Evolutionary conservation across 768 basidiomycete genomes (phyloP).

Genomic region (Pleurotus platypus): DNA sequence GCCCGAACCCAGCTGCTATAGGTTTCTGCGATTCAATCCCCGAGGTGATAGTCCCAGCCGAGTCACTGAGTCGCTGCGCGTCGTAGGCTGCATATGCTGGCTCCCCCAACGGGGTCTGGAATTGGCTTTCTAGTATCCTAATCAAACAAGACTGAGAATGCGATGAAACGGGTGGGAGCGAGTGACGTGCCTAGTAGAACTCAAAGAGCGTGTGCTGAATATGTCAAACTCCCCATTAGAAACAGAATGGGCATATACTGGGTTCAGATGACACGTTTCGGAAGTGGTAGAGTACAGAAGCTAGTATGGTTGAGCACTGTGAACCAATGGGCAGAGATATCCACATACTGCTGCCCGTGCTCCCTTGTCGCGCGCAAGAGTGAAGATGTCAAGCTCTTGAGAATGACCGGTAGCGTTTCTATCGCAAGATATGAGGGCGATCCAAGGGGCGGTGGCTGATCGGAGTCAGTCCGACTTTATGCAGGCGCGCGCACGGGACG

Average conservation of each 20-base stretch:
- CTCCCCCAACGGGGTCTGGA: conserved; percentile 23
- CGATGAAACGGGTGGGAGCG: too few species aligned
- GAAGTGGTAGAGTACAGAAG: conserved; percentile 69
- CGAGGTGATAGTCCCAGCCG: conserved; percentile 35
- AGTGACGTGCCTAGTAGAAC: conserved; percentile 37
- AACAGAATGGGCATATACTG: conserved; percentile 57
- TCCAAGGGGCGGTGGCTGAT: conserved; percentile 80
- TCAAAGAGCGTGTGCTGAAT: conserved; percentile 65
- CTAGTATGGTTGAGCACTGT: conserved; percentile 30
- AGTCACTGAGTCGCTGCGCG: conserved; percentile 57
- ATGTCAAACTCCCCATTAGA: conserved; percentile 78
- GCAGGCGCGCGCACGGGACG: conserved; percentile 14
- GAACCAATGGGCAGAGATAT: background rate
- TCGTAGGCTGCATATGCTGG: conserved; percentile 51
- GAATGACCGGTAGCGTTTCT: conserved; percentile 65
- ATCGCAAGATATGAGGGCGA: conserved; percentile 86
- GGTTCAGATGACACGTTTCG: conserved; percentile 47
- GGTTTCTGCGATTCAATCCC: conserved; percentile 40
- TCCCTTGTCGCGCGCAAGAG: conserved; percentile 72
- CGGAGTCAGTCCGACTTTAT: conserved; percentile 11
- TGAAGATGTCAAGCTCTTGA: conserved; percentile 71
- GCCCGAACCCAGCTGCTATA: conserved; percentile 55
- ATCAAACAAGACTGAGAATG: too few species aligned
- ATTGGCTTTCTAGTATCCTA: conserved; percentile 42
- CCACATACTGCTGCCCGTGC: conserved; percentile 72